phyloP scores from a whole-genome alignment of 345 rosid species.

The Rhizophora apiculata region DNA sequence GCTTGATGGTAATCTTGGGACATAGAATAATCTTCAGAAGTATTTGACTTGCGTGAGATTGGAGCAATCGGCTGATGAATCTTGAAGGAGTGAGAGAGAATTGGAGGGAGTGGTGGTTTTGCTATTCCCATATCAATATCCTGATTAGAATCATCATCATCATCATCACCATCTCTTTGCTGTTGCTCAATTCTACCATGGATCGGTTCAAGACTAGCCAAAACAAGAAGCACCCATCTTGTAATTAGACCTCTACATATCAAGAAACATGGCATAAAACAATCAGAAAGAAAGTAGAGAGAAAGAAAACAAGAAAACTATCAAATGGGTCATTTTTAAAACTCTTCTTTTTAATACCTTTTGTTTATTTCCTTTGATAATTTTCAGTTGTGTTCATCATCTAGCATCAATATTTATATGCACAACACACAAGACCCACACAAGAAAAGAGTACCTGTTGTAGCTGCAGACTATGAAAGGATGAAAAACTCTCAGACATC shows the following conservation, averaged over 20 bases:
- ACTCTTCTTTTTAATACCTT: not conserved
- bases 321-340: slow-evolving; percentile 13
- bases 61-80: slow-evolving; percentile 16
- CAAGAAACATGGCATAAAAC: slow-evolving; percentile 16
- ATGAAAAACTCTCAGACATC: slow-evolving; percentile 53
- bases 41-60: slow-evolving; percentile 20
- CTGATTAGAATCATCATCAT: slow-evolving; percentile 41
- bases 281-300: slow-evolving; percentile 16
- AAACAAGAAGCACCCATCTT: slow-evolving; percentile 20
- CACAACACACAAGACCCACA: not conserved
- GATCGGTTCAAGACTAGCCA: slow-evolving; percentile 26
- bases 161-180: slow-evolving; percentile 9
- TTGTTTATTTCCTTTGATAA: slow-evolving; percentile 8
- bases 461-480: slow-evolving; percentile 52
- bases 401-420: not conserved
- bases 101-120: slow-evolving; percentile 32
- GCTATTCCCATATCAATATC: slow-evolving; percentile 69
- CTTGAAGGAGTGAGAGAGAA: slow-evolving; percentile 24
- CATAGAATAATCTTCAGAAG: slow-evolving; percentile 68
- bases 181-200: slow-evolving; percentile 25
- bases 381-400: slow-evolving; percentile 27
- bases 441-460: slow-evolving; percentile 29
- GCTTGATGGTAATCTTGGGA: slow-evolving; percentile 68
- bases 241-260: not conserved
- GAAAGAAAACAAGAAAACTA: slow-evolving; percentile 1